Conservation (phyloP, 1,284 basidiomycete genomes). For the Leccinum angustisporum region DNA sequence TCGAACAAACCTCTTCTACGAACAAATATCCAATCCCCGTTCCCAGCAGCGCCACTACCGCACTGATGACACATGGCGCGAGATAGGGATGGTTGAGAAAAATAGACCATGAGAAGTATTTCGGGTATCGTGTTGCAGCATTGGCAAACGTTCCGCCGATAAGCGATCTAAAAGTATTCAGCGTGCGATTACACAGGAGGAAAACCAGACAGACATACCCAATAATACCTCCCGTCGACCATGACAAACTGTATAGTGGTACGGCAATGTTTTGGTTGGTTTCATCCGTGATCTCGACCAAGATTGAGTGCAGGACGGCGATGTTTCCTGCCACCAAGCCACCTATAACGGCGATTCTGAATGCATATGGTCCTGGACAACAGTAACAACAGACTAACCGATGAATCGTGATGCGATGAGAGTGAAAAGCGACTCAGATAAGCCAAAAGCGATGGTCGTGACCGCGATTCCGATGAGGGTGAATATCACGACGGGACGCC, state of each 20-base stretch:
- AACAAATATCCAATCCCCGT: conserved; percentile 43
- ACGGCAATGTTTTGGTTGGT: conserved; percentile 61
- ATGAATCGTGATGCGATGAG: conserved; percentile 29
- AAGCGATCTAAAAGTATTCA: conserved; percentile 43
- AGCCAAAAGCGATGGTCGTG: conserved; percentile 50
- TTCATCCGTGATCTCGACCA: conserved; percentile 58
- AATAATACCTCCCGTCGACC: conserved; percentile 57
- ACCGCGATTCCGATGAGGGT: conserved; percentile 53
- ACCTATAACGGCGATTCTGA: conserved; percentile 26
- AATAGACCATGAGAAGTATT: conserved; percentile 44
- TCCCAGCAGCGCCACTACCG: conserved; percentile 39
- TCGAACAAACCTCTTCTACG: conserved; percentile 49
- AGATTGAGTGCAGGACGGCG: conserved; percentile 49
- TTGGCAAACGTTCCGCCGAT: conserved; percentile 59
- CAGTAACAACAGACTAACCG: not conserved
- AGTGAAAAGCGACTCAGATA: conserved; percentile 48
- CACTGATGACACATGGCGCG: conserved; percentile 50
- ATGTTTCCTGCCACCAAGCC: conserved; percentile 60
- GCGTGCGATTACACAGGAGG: not conserved
- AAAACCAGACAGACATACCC: conserved; percentile 37
- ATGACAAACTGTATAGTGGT: conserved; percentile 58
- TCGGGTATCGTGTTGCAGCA: conserved; percentile 47
- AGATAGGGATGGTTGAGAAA: conserved; percentile 53
- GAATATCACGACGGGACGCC: conserved; percentile 55
- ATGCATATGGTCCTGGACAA: not conserved